Evolutionary conservation across 352 stramenopile species (phyloP), one percentile per base, ranked within the genome.

Genomic region (Pythium folliculosum): DNA sequence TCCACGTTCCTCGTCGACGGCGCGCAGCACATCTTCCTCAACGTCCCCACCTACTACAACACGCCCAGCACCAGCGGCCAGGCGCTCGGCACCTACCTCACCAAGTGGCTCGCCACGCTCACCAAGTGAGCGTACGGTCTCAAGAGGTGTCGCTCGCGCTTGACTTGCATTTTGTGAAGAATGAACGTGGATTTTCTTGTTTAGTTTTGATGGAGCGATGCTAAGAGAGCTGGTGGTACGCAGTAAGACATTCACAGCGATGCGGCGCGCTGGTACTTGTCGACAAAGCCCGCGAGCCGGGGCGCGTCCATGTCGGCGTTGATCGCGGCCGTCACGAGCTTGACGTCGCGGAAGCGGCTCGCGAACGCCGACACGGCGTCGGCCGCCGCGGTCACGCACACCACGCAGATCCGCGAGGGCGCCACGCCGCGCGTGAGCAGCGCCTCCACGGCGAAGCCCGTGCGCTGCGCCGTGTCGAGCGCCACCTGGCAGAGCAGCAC

Each of bases 1-100:
- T 70, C 71, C 47, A 81, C 73, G 10, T 82, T 77, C 53, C 76
- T 81, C 54, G 63, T 77, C 0, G 8, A 3, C n/a, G 49, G 49
- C 50, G 22, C 16, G 21, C 32, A 45, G 49, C 60, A 60, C 37
- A 35, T 60, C 3, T 45, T 66, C 49, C 49, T 66, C 21, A 44
- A 55, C 25, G 7, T 37, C 14, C 23, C 49, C 5, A 17, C 8
- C 38, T 55, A 55, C 49, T 55, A 55, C 49, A 55, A 55, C 17
- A 55, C 51, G 17, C 9, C 21, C 6, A 45, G 51, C 32, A 58
- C 30, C 10, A n/a, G 10, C 30, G 32, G 38, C 38, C 38, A 44
- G 13, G 30, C 30, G 16, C 51, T 58, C 10, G 49, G 49, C 3
- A 10, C 23, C 13, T 27, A 35, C n/a, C 49, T 55, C 49, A 55